Conservation (phyloP, 2,329 filamentous ascomycete genomes). For the Diaporthe vaccinii region DNA sequence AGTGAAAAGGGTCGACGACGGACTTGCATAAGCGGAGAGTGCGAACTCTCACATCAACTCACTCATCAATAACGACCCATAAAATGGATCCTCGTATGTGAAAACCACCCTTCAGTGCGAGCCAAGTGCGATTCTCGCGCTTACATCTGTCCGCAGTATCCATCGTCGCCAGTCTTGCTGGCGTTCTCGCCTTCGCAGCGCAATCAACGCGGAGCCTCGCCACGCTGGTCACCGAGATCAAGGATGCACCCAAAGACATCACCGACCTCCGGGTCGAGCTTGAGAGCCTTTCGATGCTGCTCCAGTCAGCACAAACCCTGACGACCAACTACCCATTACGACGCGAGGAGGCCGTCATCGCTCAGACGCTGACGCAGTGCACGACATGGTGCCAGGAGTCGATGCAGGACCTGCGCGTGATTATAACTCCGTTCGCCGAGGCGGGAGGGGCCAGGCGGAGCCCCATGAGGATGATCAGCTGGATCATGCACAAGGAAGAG, state of each 20-base stretch:
- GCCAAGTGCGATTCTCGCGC: neutral
- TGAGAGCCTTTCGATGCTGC: neutral
- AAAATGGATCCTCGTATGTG: conserved; percentile 13
- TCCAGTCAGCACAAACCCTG: neutral
- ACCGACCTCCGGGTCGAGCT: conserved; percentile 2
- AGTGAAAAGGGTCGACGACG: neutral
- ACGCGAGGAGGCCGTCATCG: neutral
- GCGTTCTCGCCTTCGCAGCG: conserved; percentile 7
- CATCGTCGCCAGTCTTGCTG: conserved; percentile 4
- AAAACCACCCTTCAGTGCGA: neutral
- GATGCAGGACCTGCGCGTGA: neutral
- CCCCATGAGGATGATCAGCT: conserved; percentile 8
- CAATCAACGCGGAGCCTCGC: conserved; percentile 9
- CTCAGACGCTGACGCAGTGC: conserved; percentile 10
- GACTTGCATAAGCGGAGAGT: neutral
- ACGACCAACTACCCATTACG: neutral
- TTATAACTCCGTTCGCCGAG: neutral
- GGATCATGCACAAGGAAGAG: conserved; percentile 20
- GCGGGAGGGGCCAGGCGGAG: neutral
- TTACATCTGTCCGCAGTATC: neutral
- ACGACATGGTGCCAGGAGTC: conserved; percentile 17
- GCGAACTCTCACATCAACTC: neutral
- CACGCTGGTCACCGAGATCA: neutral
- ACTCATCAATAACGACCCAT: neutral
- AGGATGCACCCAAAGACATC: conserved; percentile 17